Base-by-base conservation (phyloP, 1,139 yeast species). In the Pichia sp. region DNA sequence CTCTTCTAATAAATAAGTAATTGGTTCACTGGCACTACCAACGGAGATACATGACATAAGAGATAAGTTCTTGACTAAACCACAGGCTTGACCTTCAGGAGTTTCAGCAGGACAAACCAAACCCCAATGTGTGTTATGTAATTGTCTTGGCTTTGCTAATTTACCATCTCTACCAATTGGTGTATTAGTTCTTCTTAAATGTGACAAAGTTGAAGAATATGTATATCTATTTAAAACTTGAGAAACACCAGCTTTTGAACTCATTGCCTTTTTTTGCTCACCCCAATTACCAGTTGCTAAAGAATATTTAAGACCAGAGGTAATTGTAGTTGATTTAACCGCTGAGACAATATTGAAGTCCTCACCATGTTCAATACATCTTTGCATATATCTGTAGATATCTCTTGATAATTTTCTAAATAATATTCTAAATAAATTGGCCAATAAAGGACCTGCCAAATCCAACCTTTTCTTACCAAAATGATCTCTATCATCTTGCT, bases 201-300 rank as follows among this genome's bases (percentile, higher is more conserved):
- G 98, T 49, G 98, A 92, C 61, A 92, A 75, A 6, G 99, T 92
- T 20, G 98, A 92, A 11, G 97, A 88, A 67, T 92, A 94, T 9
- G 98, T 94, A 70, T 92, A 94, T 72, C 99, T 82, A 68, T 94
- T 94, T 69, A 94, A 77, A 58, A 94, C 98, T 74, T 94, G 98
- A 18, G 98, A 92, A 46, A 94, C 99, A 77, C 99, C 99, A 11
- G 98, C 99, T 69, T 96, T 84, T 23, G 97, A 84, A 53, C 95
- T 83, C 98, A 94, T 92, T 23, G 97, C 97, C 70, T 92, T 94
- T 82, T 90, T 92, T 68, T 92, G 98, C 70, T 94, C 98, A 72
- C 98, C 98, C 99, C 99, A 92, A 71, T 94, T 92, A 74, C 99
- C 99, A 18, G 99, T 92, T 45, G 99, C 98, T 61, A 92, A 77